Conservation (phyloP, 345 rosid genomes). For the Abelmoschus esculentus region DNA sequence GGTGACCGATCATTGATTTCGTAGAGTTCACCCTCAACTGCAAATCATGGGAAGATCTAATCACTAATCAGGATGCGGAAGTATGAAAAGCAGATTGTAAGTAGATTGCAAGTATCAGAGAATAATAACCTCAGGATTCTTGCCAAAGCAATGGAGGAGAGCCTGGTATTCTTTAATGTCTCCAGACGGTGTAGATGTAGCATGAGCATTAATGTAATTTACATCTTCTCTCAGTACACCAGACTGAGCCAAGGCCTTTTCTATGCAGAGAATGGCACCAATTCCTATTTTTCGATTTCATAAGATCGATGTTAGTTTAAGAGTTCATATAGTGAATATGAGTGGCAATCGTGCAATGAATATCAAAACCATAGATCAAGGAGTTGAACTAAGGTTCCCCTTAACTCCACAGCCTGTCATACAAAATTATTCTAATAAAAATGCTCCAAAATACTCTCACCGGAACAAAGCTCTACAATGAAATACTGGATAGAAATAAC, state of each 20-base stretch:
- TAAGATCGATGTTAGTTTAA: constrained; percentile 4
- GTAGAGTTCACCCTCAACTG: constrained; percentile 84
- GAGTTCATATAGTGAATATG: too few relatives aligned
- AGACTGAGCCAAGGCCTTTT: constrained; percentile 70
- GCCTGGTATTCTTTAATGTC: constrained; percentile 79
- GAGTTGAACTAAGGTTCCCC: too few relatives aligned
- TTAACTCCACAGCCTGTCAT: too few relatives aligned
- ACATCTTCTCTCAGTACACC: constrained; percentile 64
- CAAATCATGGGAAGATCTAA: constrained; percentile 9
- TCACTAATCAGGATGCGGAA: constrained; percentile 10
- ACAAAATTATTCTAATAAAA: too few relatives aligned
- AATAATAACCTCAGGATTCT: constrained; percentile 54
- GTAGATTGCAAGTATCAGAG: neutral
- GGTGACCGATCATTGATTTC: constrained; percentile 90
- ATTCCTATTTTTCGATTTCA: constrained; percentile 36
- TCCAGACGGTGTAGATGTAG: constrained; percentile 89
- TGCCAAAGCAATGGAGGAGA: constrained; percentile 69
- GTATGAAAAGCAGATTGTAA: neutral
- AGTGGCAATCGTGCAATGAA: too few relatives aligned
- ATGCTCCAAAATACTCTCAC: too few relatives aligned
- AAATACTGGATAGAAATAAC: too few relatives aligned
- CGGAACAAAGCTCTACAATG: too few relatives aligned
- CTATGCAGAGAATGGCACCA: constrained; percentile 78
- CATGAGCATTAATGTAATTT: constrained; percentile 91
- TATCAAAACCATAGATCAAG: too few relatives aligned